Conservation (phyloP, 164 flowering plant genomes). For the Santalum album region DNA sequence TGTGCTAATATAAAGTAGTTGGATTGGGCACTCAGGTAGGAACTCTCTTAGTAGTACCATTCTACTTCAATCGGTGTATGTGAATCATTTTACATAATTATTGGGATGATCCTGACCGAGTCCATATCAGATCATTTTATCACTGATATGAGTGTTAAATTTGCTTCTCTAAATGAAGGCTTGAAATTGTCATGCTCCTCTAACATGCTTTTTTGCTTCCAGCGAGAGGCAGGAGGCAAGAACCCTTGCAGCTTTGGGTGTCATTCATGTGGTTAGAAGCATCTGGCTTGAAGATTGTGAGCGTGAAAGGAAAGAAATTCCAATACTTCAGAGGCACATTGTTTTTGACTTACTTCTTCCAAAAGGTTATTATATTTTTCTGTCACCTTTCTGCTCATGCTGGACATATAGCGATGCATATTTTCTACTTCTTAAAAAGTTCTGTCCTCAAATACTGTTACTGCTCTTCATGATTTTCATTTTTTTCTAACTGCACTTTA, state of each 20-base stretch:
- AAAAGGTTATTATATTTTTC: constrained; percentile 41
- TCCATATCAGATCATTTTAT: no score
- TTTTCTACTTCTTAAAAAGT: neutral
- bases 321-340: constrained; percentile 54
- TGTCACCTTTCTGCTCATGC: neutral
- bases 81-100: no score
- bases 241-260: constrained; percentile 60
- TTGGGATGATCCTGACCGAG: no score
- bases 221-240: constrained; percentile 79
- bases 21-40: no score
- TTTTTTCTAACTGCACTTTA: constrained; percentile 4
- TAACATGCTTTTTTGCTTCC: constrained; percentile 9
- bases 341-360: constrained; percentile 63
- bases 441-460: no score
- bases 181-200: neutral
- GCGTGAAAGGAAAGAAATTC: constrained; percentile 64
- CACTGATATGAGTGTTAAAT: neutral
- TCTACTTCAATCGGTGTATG: no score
- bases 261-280: constrained; percentile 56
- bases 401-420: neutral
- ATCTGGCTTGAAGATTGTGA: constrained; percentile 88
- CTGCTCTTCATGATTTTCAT: no score
- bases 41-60: no score
- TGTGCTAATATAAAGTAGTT: no score
- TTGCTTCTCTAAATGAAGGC: neutral